Conservation (phyloP, 169 alveolate species). For the Ophryocystis elektroscirrha region DNA sequence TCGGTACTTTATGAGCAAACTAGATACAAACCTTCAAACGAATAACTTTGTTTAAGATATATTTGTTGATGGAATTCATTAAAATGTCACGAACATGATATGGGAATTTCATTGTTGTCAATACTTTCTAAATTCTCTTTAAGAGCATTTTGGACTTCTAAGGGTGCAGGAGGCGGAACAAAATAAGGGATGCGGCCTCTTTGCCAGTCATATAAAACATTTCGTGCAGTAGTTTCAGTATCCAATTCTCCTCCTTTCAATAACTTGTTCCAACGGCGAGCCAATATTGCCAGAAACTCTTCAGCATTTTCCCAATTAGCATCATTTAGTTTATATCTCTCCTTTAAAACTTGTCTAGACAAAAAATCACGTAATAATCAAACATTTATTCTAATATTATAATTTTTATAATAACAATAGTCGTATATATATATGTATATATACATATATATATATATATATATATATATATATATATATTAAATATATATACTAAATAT, state of each 20-base stretch:
- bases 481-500: neutral
- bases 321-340: slow-evolving; percentile 17
- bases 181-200: slow-evolving; percentile 69
- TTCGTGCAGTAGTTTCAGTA: slow-evolving; percentile 52
- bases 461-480: too few species aligned
- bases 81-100: too few species aligned
- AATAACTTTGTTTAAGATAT: too few species aligned
- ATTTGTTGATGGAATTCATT: too few species aligned
- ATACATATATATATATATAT: too few species aligned
- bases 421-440: neutral
- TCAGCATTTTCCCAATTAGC: slow-evolving; percentile 47
- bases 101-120: too few species aligned
- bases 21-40: too few species aligned
- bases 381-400: neutral
- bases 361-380: neutral
- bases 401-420: neutral
- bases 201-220: slow-evolving; percentile 65
- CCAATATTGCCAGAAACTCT: slow-evolving; percentile 55
- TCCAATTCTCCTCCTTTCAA: slow-evolving; percentile 73
- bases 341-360: slow-evolving; percentile 14
- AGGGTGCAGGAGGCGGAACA: slow-evolving; percentile 58
- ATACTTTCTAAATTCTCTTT: too few species aligned
- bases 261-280: slow-evolving; percentile 52
- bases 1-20: too few species aligned
- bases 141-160: too few species aligned